Percentiles rank a stretch among this genome's conserved stretches.
These are phyloP conservation scores for Pilasporangium apinafurcum DNA, from an alignment of 352 stramenopile genomes.

Conservation along the genomic window DNA sequence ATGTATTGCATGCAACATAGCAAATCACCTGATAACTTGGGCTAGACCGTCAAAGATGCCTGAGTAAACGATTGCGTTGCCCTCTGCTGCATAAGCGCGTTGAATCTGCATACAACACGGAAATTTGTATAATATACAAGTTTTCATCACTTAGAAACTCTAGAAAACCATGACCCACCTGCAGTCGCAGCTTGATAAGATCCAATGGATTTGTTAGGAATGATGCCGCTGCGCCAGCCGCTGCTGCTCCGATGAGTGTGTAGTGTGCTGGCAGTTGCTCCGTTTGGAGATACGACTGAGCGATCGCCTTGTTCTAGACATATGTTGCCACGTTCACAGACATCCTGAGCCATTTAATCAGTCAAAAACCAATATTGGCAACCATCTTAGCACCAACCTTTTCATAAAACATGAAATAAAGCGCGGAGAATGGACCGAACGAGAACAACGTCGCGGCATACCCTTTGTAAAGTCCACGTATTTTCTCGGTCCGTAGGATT, in stretches of 20 bases:
- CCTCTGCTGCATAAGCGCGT: slow-evolving; percentile 30
- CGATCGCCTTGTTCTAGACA: slow-evolving; percentile 44
- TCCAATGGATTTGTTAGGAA: slow-evolving; percentile 97
- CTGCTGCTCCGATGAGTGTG: slow-evolving; percentile 60
- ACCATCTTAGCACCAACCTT: slow-evolving; percentile 24
- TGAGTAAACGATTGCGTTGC: slow-evolving; percentile 26
- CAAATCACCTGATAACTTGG: slow-evolving; percentile 50
- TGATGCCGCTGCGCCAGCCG: slow-evolving; percentile 88
- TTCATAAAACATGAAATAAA: slow-evolving; percentile 99
- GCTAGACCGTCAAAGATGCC: slow-evolving; percentile 86
- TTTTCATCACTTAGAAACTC: no score
- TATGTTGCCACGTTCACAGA: no score
- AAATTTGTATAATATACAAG: not conserved
- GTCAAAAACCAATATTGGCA: no score
- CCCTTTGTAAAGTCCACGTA: slow-evolving; percentile 92
- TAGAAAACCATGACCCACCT: slow-evolving; percentile 48
- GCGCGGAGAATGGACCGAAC: slow-evolving; percentile 96
- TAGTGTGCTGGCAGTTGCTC: slow-evolving; percentile 52
- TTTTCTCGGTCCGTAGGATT: slow-evolving; percentile 87
- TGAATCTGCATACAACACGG: slow-evolving; percentile 31
- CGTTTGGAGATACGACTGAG: slow-evolving; percentile 26
- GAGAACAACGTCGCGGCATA: slow-evolving; percentile 94
- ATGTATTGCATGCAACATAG: not conserved
- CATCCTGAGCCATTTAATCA: no score
- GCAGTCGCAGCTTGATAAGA: slow-evolving; percentile 94